Base-by-base conservation (phyloP, 1,284 basidiomycete genomes). In the Boletellus deceptivus region DNA sequence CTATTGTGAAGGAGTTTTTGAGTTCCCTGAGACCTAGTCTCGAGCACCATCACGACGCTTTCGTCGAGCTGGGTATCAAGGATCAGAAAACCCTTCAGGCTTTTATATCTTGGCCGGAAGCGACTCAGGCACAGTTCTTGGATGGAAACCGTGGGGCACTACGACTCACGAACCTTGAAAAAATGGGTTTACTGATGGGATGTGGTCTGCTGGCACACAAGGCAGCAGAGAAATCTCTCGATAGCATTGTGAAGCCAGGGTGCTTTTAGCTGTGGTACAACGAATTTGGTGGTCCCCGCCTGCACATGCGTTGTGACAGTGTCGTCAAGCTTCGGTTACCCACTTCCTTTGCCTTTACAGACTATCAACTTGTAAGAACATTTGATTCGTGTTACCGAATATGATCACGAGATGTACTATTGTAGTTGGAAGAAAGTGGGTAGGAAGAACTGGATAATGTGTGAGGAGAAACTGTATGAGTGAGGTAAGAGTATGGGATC, bases 361-460 rank as follows among this genome's bases (percentile, higher is more conserved):
- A 33, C 31, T 48, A 46, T 33, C 43, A 37, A 43, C 42, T 48
- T 33, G 37, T 40, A 39, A 45, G 49, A 51, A 51, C 37, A 45
- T 51, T 44, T 51, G 47, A 52, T 60, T 61, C 41, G 53, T 67
- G 62, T 53, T 46, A 46, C 50, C 54, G 53, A 55, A 53, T 53
- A 57, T 59, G 50, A 58, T 64, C 56, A 55, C 54, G 59, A 49
- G 44, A 65, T 61, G 50, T 43, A 53, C 54, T 54, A 59, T 60
- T 60, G 64, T 59, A 52, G 53, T 61, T 43, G 53, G 46, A 48
- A 63, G 51, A 51, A 65, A 53, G 49, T 51, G 46, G 53, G 53
- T 50, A 54, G 51, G 50, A 50, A 52, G 45, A 53, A 35, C 46
- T 42, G 46, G 34, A 50, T 62, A 43, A 60, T 60, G 59, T 54